phyloP scores from a whole-genome alignment of 371 early-diverging fungal genomes.

The Mucor saturninus region DNA sequence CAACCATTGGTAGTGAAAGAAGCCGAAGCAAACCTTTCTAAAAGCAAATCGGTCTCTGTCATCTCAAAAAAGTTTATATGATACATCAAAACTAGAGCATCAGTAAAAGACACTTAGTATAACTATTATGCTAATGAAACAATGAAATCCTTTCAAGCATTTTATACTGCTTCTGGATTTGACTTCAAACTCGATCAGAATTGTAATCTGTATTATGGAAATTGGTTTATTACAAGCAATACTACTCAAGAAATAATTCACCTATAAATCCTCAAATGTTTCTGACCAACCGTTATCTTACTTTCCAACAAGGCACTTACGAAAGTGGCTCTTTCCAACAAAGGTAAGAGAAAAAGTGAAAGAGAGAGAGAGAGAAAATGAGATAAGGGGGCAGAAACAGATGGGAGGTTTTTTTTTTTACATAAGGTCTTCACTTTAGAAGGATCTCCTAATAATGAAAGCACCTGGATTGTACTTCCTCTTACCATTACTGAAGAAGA shows the following conservation, averaged over 20 bases:
- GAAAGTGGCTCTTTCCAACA: conserved; percentile 60
- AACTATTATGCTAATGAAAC: conserved; percentile 9
- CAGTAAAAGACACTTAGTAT: background rate
- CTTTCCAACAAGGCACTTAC: conserved; percentile 39
- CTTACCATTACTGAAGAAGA: conserved; percentile 38
- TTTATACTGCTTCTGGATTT: background rate
- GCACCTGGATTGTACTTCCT: conserved; percentile 63
- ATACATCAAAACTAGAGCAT: conserved; percentile 5
- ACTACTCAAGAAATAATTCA: too few relatives aligned
- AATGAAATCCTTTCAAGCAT: background rate
- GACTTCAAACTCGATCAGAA: background rate
- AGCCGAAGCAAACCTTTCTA: background rate
- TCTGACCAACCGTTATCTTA: conserved; percentile 59
- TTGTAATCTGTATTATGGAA: background rate
- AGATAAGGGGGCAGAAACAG: background rate
- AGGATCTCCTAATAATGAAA: conserved; percentile 40
- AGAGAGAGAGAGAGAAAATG: background rate
- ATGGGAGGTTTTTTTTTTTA: background rate
- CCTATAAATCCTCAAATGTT: conserved; percentile 8
- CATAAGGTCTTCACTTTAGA: conserved; percentile 43
- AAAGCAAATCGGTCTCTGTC: background rate
- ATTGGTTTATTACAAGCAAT: background rate
- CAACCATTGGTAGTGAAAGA: background rate
- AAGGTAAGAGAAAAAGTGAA: conserved; percentile 22
- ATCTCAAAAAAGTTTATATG: background rate